Base-by-base conservation (phyloP, 257 asterid genomes). In the Galeopsis tetrahit region DNA sequence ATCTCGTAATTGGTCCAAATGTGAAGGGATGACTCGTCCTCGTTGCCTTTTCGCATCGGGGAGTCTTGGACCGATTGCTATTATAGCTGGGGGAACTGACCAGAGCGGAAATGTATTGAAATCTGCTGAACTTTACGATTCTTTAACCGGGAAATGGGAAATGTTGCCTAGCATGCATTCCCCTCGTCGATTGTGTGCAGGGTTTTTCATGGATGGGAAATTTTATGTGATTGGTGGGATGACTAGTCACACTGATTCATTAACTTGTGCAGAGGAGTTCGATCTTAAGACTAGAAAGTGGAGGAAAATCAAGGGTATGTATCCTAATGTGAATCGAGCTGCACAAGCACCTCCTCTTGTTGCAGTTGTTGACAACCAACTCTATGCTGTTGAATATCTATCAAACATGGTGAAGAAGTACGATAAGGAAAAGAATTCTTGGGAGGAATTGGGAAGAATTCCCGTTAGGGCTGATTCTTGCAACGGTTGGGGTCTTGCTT, bases 311-410 rank as follows among this genome's bases (percentile, higher is more conserved):
- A 91, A 85, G 81, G 86, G 85, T 36, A 88, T 92, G 96, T 90
- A 84, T 66, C 98, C 98, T 4, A 85, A 87, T n/a, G 89, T 90
- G 28, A 88, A 82, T 70, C 84, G 86, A 55, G 96, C 92, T 53
- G 94, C 96, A 6, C 96, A 89, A 71, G 98, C 98, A 14, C 98
- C 98, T 11, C 98, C 98, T 13, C 96, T 92, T 53, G 94, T 92
- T 59, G 98, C 98, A 13, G 98, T 92, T 33, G 96, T 90, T 43
- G 80, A 83, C 40, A 83, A 92, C 80, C 83, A 82, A 64, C 90
- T 90, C 14, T 92, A 90, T 51, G 96, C 88, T 3, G 90, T 92
- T 38, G 98, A 92, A 75, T 89, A 89, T 80, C 74, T 75, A 51
- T 88, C 96, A 42, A 92, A 92, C 79, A 90, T 90, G 96, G 89